phyloP scores from a whole-genome alignment of 805 yeast species.

The Teunomyces aglyptinius region DNA sequence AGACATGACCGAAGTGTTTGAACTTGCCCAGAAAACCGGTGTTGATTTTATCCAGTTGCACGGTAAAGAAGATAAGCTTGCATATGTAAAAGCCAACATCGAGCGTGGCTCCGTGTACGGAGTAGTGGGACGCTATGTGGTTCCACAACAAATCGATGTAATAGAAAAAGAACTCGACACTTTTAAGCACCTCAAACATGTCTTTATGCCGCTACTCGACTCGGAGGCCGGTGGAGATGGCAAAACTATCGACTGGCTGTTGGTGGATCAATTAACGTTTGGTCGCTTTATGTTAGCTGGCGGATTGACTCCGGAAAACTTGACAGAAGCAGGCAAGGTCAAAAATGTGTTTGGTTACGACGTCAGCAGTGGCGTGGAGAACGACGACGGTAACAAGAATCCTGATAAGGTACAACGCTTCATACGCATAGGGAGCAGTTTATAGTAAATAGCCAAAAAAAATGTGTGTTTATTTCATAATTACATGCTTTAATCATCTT shows the following conservation, averaged over 20 bases:
- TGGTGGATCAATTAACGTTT: constrained; percentile 30
- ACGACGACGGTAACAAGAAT: constrained; percentile 70
- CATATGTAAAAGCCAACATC: constrained; percentile 45
- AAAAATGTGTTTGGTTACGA: constrained; percentile 83
- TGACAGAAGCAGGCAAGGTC: constrained; percentile 47
- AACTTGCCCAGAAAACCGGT: constrained; percentile 39
- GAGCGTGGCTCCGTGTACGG: constrained; percentile 43
- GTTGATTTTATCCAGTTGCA: constrained; percentile 87
- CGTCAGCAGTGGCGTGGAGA: constrained; percentile 93
- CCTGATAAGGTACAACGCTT: constrained; percentile 57
- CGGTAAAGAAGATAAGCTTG: constrained; percentile 59
- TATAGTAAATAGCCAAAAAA: not conserved
- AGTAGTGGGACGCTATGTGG: constrained; percentile 67
- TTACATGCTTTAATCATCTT: constrained; percentile 58
- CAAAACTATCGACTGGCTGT: constrained; percentile 67
- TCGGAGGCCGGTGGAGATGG: constrained; percentile 95
- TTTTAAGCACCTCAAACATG: constrained; percentile 26
- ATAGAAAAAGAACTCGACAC: constrained; percentile 23
- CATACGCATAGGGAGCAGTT: constrained; percentile 46
- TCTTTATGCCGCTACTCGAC: constrained; percentile 67
- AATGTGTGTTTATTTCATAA: too few relatives aligned
- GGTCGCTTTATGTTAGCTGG: constrained; percentile 75
- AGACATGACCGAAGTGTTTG: constrained; percentile 56
- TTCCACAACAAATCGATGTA: constrained; percentile 50
- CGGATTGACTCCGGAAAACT: constrained; percentile 78